Percentiles rank a stretch among this genome's conserved stretches.
Evolutionary conservation across 805 yeast species (phyloP).

Genomic region (Sugiyamaella lignohabitans): DNA sequence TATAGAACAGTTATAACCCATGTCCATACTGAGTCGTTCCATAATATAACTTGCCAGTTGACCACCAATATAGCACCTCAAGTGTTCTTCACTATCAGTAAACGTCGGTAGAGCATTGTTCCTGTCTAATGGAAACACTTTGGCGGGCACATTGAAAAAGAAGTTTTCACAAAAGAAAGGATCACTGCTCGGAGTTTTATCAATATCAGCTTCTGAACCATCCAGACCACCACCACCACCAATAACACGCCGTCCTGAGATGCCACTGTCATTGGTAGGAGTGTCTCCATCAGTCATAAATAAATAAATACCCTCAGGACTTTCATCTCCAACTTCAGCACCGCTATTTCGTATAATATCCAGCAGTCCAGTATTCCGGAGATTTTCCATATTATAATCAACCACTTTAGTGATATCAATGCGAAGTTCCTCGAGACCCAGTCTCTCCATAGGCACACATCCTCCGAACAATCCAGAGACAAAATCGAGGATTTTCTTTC

Average conservation of each 20-base stretch:
- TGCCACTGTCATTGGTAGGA: no score
- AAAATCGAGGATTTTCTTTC: constrained; percentile 23
- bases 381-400: constrained; percentile 8
- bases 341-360: not conserved
- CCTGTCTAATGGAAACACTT: constrained; percentile 17
- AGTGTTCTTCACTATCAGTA: not conserved
- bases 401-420: constrained; percentile 24
- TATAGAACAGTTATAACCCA: constrained; percentile 28
- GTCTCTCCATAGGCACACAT: constrained; percentile 24
- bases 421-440: constrained; percentile 32
- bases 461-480: constrained; percentile 17
- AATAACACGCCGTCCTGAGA: no score
- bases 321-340: constrained; percentile 17
- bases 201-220: not conserved
- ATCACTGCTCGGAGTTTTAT: not conserved
- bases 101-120: constrained; percentile 4
- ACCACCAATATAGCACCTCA: constrained; percentile 25
- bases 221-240: no score
- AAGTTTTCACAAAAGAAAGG: constrained; percentile 24
- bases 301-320: constrained; percentile 16
- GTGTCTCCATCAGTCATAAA: not conserved
- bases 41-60: constrained; percentile 24
- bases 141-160: constrained; percentile 24
- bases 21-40: constrained; percentile 23
- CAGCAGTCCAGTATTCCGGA: constrained; percentile 11